Evolutionary conservation across 2,329 filamentous ascomycete species (phyloP), one percentile per base, ranked within the genome.

Genomic region (Ophiostoma pallidulum): DNA sequence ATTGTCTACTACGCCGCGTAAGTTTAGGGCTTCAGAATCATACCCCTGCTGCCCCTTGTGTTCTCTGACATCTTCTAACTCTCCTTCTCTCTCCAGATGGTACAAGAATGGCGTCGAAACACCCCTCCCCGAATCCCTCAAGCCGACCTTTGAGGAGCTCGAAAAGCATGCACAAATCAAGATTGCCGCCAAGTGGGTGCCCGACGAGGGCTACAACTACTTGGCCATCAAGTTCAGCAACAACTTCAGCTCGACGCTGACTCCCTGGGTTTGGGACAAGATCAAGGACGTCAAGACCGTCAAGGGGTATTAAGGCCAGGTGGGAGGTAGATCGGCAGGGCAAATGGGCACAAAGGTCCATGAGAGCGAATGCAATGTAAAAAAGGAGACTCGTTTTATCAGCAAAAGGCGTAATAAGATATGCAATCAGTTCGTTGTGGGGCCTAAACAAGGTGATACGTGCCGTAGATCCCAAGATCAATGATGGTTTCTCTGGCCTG

Each of bases 241-340:
- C 42, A 51, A 53, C 48, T 53, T 53, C 22, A 53, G 48, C 41
- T 53, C 51, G 7, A 41, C 36, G 2, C 41, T 53, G 10, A 43
- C 38, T 4, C 51, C 51, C 4, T 43, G 40, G 51, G 48, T 52
- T 5, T 53, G 48, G 51, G 51, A 51, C 22, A 51, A 37, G 38
- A 53, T 51, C 28, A 20, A 41, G 37, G 41, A 51, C 40, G 36
- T 53, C 24, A 44, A 47, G 43, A 50, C 50, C 2, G 51, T 41
- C 29, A 53, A 53, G 38, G 51, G 51, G 6, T 53, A 53, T 38
- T 53, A 49, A n/a, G n/a, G n/a, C n/a, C n/a, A n/a, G n/a, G n/a
- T n/a, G n/a, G n/a, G n/a, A n/a, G n/a, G n/a, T n/a, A n/a, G n/a
- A n/a, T n/a, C n/a, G n/a, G n/a, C n/a, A n/a, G n/a, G n/a, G n/a